Conservation (phyloP, 129 eudicot species). For the Flaveria sonorensis region DNA sequence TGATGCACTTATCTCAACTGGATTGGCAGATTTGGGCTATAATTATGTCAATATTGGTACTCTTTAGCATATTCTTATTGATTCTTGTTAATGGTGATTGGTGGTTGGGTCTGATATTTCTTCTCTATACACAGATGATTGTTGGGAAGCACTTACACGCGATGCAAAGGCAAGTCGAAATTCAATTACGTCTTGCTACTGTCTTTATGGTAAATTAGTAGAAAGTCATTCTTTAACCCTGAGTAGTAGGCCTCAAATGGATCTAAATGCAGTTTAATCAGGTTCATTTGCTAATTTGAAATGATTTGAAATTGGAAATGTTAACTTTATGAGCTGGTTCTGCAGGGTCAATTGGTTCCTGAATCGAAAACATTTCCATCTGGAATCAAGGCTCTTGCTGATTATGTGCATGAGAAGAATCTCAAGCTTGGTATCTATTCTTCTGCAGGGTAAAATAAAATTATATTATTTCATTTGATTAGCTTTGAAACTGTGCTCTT, state of each 20-base stretch:
- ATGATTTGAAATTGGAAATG: neutral
- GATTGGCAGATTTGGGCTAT: constrained; percentile 82
- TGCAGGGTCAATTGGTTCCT: constrained; percentile 74
- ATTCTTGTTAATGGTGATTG: constrained; percentile 19
- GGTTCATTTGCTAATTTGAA: neutral
- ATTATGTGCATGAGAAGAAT: constrained; percentile 86
- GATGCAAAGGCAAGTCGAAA: constrained; percentile 46
- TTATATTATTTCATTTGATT: constrained; percentile 11
- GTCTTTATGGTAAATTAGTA: neutral
- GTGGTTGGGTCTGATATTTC: constrained; percentile 3
- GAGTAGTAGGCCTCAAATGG: neutral
- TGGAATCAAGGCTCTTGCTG: constrained; percentile 85
- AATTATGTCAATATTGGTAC: constrained; percentile 80
- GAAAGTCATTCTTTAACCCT: neutral
- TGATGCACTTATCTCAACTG: constrained; percentile 94
- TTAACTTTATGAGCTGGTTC: constrained; percentile 13
- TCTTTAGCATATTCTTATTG: constrained; percentile 15
- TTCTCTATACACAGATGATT: constrained; percentile 67
- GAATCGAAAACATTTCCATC: constrained; percentile 76
- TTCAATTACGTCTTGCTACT: neutral
- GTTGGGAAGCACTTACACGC: constrained; percentile 61
- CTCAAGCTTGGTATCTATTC: constrained; percentile 98
- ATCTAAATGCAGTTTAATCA: neutral
- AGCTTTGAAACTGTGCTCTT: neutral
- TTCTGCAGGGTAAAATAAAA: constrained; percentile 79